Percentiles rank a stretch among this genome's conserved stretches.
Evolutionary conservation across 1,139 yeast genomes (phyloP).

Genomic region (Protomyces arabidopsidicola): DNA sequence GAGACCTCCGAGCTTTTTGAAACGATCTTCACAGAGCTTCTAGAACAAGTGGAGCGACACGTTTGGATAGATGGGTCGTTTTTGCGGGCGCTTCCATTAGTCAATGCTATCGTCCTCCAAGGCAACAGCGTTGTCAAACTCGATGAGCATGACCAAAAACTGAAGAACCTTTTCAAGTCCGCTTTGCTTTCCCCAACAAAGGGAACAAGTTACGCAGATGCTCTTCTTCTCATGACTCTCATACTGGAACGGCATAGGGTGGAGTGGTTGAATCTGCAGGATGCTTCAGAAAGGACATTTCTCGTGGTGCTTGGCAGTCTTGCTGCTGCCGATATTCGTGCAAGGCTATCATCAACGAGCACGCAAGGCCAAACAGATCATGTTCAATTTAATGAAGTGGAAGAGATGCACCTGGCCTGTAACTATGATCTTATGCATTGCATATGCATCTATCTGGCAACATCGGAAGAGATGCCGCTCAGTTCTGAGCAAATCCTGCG

Average conservation of each 20-base stretch:
- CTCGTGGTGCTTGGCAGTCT: not conserved
- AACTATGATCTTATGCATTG: slow-evolving; percentile 6
- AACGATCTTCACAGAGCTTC: not conserved
- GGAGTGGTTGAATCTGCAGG: not conserved
- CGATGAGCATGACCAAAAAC: not conserved
- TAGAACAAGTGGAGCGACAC: not conserved
- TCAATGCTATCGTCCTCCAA: not conserved
- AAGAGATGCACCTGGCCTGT: not conserved
- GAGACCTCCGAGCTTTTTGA: not conserved
- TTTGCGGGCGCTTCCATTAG: not conserved
- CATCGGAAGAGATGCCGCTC: not conserved
- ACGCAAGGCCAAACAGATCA: not conserved
- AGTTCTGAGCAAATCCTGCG: slow-evolving; percentile 6
- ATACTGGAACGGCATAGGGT: not conserved
- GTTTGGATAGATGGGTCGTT: not conserved
- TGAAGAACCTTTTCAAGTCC: not conserved
- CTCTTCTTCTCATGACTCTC: slow-evolving; percentile 1
- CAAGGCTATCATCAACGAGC: not conserved
- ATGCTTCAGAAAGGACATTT: not conserved
- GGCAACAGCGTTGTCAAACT: not conserved
- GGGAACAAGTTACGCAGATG: not conserved
- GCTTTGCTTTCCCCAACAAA: not conserved
- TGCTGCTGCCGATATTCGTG: slow-evolving; percentile 8
- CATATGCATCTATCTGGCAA: slow-evolving; percentile 4
- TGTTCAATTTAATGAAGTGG: not conserved